Evolutionary conservation across 129 eudicot species (phyloP).

Genomic region (Flaveria linearis): DNA sequence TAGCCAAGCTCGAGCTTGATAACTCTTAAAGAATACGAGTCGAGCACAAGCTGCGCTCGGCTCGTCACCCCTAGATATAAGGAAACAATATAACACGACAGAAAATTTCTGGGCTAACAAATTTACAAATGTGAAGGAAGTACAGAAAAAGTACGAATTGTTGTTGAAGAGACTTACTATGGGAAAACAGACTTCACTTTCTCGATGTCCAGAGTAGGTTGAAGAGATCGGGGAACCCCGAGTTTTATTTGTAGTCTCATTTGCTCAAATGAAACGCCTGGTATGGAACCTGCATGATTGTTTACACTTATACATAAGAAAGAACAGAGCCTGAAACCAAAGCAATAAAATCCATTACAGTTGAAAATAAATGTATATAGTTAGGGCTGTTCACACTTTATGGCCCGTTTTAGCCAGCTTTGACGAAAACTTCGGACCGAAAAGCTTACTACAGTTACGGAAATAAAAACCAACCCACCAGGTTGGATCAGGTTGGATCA

Average conservation of each 20-base stretch:
- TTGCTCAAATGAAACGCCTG: constrained; percentile 79
- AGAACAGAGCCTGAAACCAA: constrained; percentile 11
- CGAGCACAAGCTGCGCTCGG: background rate
- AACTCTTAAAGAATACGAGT: background rate
- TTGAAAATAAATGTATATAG: background rate
- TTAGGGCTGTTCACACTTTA: too few species aligned
- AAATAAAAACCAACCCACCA: too few species aligned
- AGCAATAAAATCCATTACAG: background rate
- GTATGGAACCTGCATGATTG: constrained; percentile 69
- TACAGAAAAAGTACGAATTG: background rate
- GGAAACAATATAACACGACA: background rate
- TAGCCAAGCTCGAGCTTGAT: background rate
- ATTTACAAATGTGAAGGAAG: background rate
- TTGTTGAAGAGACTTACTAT: constrained; percentile 56
- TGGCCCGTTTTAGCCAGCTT: too few species aligned
- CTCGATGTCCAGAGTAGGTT: constrained; percentile 68
- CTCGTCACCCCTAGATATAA: background rate
- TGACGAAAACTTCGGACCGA: too few species aligned
- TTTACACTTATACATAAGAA: background rate
- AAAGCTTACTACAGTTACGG: too few species aligned
- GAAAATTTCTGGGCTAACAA: background rate
- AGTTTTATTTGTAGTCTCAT: constrained; percentile 93
- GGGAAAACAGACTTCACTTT: constrained; percentile 96
- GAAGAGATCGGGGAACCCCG: constrained; percentile 86
- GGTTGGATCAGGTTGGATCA: too few species aligned